A percentile compares a stretch with the other conserved stretches of the same genome.
phyloP scores from a whole-genome alignment of 208 protist species.

The Crithidia acanthocephali region DNA sequence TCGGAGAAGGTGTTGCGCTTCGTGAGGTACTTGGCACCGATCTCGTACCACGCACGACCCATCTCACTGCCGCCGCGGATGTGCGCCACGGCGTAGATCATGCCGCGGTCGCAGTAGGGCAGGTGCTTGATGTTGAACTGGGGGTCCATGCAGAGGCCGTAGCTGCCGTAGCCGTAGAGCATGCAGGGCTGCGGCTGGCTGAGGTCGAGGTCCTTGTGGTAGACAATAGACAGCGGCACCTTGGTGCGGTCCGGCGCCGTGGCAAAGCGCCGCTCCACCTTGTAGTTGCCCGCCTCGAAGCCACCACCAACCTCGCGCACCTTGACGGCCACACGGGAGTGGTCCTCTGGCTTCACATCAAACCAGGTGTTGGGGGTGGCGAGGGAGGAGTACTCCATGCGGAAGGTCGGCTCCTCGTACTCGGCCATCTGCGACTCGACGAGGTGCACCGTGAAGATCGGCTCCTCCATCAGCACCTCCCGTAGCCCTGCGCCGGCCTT shows the following conservation, averaged over 20 bases:
- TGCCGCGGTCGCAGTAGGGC: constrained; percentile 87
- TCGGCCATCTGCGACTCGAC: constrained; percentile 65
- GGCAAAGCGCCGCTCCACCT: constrained; percentile 73
- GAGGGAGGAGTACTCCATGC: constrained; percentile 84
- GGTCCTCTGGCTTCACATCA: constrained; percentile 52
- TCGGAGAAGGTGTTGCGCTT: constrained; percentile 96
- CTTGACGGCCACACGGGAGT: constrained; percentile 65
- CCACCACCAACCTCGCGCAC: constrained; percentile 75
- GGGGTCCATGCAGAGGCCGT: constrained; percentile 90
- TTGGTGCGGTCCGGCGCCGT: constrained; percentile 72
- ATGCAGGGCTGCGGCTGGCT: constrained; percentile 75
- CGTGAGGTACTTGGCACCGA: constrained; percentile 92
- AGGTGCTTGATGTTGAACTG: constrained; percentile 80
- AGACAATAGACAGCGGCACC: constrained; percentile 84
- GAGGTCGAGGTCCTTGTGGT: constrained; percentile 75
- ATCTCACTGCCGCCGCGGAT: constrained; percentile 95
- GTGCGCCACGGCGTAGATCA: constrained; percentile 92
- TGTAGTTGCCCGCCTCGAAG: constrained; percentile 71
- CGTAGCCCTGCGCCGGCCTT: constrained; percentile 23
- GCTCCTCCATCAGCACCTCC: constrained; percentile 75
- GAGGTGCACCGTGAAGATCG: constrained; percentile 66
- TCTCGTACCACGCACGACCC: constrained; percentile 90
- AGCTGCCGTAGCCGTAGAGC: constrained; percentile 93
- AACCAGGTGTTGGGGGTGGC: constrained; percentile 82
- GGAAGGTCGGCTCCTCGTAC: constrained; percentile 72